phyloP scores from a whole-genome alignment of 768 basidiomycete species.

The Kwoniella pini region DNA sequence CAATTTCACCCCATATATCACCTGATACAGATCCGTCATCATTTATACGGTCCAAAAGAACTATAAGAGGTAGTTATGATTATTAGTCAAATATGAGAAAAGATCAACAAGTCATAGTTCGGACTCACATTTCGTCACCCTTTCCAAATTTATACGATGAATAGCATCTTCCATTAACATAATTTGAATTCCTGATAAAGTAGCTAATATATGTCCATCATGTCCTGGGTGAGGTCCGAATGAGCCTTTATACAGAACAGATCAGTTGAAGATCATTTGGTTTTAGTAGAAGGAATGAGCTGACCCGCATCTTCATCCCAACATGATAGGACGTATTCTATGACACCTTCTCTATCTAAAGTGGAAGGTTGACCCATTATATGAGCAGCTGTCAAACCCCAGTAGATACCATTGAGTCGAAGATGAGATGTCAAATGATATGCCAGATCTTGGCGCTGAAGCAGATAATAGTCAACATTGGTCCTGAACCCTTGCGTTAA shows the following conservation, averaged over 20 bases:
- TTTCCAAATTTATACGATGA: constrained; percentile 66
- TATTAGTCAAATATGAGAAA: no score
- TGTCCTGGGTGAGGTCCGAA: constrained; percentile 92
- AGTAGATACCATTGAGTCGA: constrained; percentile 93
- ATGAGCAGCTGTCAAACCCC: constrained; percentile 86
- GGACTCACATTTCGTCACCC: constrained; percentile 71
- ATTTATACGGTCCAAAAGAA: constrained; percentile 74
- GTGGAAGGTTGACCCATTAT: constrained; percentile 78
- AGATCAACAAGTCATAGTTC: neutral
- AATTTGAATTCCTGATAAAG: constrained; percentile 89
- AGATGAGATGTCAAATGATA: constrained; percentile 92
- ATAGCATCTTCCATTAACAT: constrained; percentile 80
- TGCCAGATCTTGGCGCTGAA: constrained; percentile 70
- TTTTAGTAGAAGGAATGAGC: no score
- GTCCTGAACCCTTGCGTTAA: no score
- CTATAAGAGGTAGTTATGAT: no score
- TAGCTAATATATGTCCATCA: constrained; percentile 83
- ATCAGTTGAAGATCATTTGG: no score
- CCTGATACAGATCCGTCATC: constrained; percentile 86
- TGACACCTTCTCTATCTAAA: constrained; percentile 76
- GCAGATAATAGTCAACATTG: constrained; percentile 7
- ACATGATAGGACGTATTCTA: constrained; percentile 87
- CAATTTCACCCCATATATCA: constrained; percentile 85
- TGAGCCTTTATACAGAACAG: no score
- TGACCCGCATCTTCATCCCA: constrained; percentile 88